These are phyloP conservation scores for Diplodia sapinea DNA, from an alignment of 2,329 filamentous ascomycete genomes.

Conservation along the genomic window DNA sequence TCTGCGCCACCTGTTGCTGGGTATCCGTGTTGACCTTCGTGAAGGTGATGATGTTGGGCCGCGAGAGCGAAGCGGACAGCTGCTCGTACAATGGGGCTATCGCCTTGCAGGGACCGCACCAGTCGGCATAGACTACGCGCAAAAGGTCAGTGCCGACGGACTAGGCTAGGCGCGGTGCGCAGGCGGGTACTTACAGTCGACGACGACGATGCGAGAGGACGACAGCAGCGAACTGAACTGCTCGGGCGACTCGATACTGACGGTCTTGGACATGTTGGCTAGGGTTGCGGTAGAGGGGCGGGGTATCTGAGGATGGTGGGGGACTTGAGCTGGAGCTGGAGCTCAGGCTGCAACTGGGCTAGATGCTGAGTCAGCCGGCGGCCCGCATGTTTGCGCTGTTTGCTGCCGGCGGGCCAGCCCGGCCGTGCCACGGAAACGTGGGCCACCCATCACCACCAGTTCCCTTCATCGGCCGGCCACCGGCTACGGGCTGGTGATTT, in stretches of 20 bases:
- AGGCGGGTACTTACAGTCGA: slow-evolving; percentile 73
- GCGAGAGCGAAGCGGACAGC: slow-evolving; percentile 73
- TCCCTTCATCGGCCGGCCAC: background rate
- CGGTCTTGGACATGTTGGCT: slow-evolving; percentile 52
- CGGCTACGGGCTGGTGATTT: background rate
- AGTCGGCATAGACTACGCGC: slow-evolving; percentile 79
- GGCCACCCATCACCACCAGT: background rate
- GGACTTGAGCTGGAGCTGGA: slow-evolving; percentile 2
- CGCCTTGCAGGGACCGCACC: slow-evolving; percentile 82
- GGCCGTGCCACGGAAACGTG: background rate
- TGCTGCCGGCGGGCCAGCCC: slow-evolving; percentile 4
- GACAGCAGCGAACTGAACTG: slow-evolving; percentile 65
- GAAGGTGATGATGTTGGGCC: slow-evolving; percentile 77
- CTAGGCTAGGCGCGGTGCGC: slow-evolving; percentile 33
- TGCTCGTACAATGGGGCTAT: slow-evolving; percentile 84
- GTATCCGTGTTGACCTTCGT: slow-evolving; percentile 84
- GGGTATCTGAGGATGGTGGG: slow-evolving; percentile 19
- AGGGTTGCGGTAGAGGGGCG: slow-evolving; percentile 16
- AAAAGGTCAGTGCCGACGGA: slow-evolving; percentile 32
- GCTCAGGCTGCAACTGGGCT: slow-evolving; percentile 18
- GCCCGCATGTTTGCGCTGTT: slow-evolving; percentile 19
- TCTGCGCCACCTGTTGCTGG: slow-evolving; percentile 73
- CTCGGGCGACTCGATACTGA: slow-evolving; percentile 51
- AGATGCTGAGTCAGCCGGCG: slow-evolving; percentile 1
- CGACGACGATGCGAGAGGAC: slow-evolving; percentile 78